Percentiles rank a stretch among this genome's conserved stretches.
These are phyloP conservation scores for Hordeum marinum DNA, from an alignment of 176 grass and related monocot species.

Conservation along the genomic window DNA sequence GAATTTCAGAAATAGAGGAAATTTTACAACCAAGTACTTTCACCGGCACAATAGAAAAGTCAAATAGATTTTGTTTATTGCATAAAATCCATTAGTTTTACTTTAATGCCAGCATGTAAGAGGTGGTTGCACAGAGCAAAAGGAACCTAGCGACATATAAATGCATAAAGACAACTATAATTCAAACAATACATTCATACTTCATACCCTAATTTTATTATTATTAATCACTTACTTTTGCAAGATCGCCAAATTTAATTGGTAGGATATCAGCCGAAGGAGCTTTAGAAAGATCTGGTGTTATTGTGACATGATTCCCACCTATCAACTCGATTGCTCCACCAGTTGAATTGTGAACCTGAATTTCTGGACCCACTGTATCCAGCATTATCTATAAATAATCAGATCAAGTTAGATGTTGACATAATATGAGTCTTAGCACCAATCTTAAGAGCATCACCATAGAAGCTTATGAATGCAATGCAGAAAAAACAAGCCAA, in stretches of 20 bases:
- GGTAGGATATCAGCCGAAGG: constrained; percentile 69
- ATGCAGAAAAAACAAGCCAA: background rate
- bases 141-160: background rate
- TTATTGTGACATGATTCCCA: constrained; percentile 74
- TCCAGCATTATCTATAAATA: constrained; percentile 84
- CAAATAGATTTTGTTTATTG: background rate
- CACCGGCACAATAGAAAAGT: background rate
- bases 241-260: constrained; percentile 71
- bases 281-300: constrained; percentile 66
- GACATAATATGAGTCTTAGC: background rate
- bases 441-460: background rate
- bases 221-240: constrained; percentile 60
- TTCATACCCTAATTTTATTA: background rate
- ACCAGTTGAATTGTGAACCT: constrained; percentile 75
- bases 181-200: background rate
- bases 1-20: background rate
- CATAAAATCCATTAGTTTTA: background rate
- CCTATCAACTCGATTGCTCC: constrained; percentile 63
- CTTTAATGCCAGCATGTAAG: background rate
- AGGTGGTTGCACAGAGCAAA: background rate
- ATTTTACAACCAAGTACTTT: background rate
- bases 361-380: constrained; percentile 95
- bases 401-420: constrained; percentile 11
- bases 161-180: background rate
- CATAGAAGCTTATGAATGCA: background rate